Base-by-base conservation (phyloP, 495 filamentous ascomycete genomes). In the Penicillium bovifimosum region DNA sequence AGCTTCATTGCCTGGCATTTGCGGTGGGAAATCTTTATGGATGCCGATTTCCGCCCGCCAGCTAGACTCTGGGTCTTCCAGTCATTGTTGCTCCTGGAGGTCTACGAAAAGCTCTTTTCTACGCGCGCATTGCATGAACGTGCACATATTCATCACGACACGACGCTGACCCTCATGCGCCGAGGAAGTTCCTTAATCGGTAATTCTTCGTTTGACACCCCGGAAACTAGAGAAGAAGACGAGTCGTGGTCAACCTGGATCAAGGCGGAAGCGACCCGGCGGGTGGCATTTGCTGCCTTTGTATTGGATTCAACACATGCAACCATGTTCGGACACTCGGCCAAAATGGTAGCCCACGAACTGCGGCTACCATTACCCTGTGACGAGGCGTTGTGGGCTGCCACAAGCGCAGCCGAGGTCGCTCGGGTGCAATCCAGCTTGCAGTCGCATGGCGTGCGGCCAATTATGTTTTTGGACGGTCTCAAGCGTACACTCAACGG, bases 31-130 rank as follows among this genome's bases (percentile, higher is more conserved):
- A 84, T 92, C 49, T 96, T 97, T 62, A 90, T 87, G 73, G 87
- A 96, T 65, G 77, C 80, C 24, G 90, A 95, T 66, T 96, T 92
- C 68, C 76, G 86, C n/a, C 91, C 93, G 7, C 92, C 93, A 3
- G 93, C 93, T 13, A 93, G 95, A 69, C 76, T 98, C n/a, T 98
- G 93, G 93, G 81, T 96, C 16, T 96, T 97, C 69, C 93, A 98
- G 65, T 86, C 93, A 0, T 73, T 97, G 35, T 67, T 98, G 11
- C 75, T 98, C 6, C 76, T 98, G 38, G 93, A 98, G 61, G 76
- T 96, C 0, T 96, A 93, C 65, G 93, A 98, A 72, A 98, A 98
- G 76, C 90, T 93, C 82, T 96, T 91, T 64, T 90, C 90, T 24
- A 96, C 90, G 1, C 79, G 91, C 41, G 83, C 87, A 33, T 78